Percentiles rank a stretch among this genome's conserved stretches.
Conservation (phyloP, 345 rosid genomes). For the Anacardium occidentale region DNA sequence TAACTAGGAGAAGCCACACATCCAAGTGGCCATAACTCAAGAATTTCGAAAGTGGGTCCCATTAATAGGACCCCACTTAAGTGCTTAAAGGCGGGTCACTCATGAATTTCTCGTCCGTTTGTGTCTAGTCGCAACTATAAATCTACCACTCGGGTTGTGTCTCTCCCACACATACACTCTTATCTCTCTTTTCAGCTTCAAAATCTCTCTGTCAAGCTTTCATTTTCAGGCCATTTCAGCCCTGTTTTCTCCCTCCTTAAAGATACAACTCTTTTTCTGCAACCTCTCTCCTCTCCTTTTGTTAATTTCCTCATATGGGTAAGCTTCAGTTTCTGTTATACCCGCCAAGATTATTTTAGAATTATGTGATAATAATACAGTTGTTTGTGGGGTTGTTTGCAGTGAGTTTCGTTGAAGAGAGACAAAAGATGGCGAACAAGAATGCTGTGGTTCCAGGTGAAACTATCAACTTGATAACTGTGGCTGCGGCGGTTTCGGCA, state of each 20-base stretch:
- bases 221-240: too few relatives aligned
- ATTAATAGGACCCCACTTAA: background rate
- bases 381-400: conserved; percentile 2
- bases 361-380: too few relatives aligned
- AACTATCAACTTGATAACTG: conserved; percentile 37
- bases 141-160: conserved; percentile 9
- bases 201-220: too few relatives aligned
- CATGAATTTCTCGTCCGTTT: conserved; percentile 22
- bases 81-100: background rate
- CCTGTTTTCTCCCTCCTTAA: background rate
- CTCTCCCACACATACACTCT: conserved; percentile 22
- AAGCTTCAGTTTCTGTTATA: conserved; percentile 10
- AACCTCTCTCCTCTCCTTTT: too few relatives aligned
- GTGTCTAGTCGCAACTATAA: conserved; percentile 33
- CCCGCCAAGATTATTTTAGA: too few relatives aligned
- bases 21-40: conserved; percentile 5
- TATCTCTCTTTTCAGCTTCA: background rate
- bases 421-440: conserved; percentile 40
- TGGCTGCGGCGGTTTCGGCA: conserved; percentile 36
- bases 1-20: background rate
- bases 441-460: conserved; percentile 60
- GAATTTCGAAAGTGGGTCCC: conserved; percentile 9
- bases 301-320: conserved; percentile 28
- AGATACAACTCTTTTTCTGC: conserved; percentile 17
- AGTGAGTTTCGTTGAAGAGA: conserved; percentile 39